Base-by-base conservation (phyloP, 2,329 filamentous ascomycete genomes). In the Ceratocystis papillata region DNA sequence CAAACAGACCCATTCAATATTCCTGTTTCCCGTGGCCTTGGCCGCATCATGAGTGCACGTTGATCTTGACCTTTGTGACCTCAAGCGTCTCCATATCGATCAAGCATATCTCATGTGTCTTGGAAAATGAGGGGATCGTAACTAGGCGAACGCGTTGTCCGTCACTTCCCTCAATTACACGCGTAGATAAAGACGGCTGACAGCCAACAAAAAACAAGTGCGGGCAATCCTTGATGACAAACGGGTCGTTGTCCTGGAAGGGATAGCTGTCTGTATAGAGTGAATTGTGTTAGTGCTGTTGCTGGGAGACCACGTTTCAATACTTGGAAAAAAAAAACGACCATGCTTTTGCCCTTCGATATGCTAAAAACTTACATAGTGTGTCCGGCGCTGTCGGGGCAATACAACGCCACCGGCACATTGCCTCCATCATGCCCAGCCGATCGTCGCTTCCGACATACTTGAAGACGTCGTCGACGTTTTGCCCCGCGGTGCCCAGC, bases 321-420 rank as follows among this genome's bases (percentile, higher is more conserved):
- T 53, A n/a, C 25, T 55, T 2, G 20, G 3, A 30, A 10, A 15
- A 22, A 22, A 2, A 20, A 22, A 57, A n/a, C 25, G 25, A 8
- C 48, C 12, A 12, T 10, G 22, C 8, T 22, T 22, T 25, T 25
- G 20, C 10, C 53, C 53, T 57, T 57, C 12, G 15, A 30, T 17
- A 30, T 41, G 28, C 6, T 25, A 15, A 30, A 5, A 28, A 79
- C 88, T 80, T 80, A 93, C 91, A 96, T 55, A 99, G 74, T 0
- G 95, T 99, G 75, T 99, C 95, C 0, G 95, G 94, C 1, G 94
- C 94, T 0, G 94, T 99, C 1, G 94, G 94, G 4, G 94, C 94
- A 70, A 86, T 86, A 73, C 90, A 89, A 69, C 94, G 83, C 94
- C 94, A 99, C 67, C 91, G 82, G 70, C 96, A 86, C 84, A 96